These are phyloP conservation scores for Colletotrichum simmondsii DNA, from an alignment of 2,329 filamentous ascomycete species.

Conservation along the genomic window DNA sequence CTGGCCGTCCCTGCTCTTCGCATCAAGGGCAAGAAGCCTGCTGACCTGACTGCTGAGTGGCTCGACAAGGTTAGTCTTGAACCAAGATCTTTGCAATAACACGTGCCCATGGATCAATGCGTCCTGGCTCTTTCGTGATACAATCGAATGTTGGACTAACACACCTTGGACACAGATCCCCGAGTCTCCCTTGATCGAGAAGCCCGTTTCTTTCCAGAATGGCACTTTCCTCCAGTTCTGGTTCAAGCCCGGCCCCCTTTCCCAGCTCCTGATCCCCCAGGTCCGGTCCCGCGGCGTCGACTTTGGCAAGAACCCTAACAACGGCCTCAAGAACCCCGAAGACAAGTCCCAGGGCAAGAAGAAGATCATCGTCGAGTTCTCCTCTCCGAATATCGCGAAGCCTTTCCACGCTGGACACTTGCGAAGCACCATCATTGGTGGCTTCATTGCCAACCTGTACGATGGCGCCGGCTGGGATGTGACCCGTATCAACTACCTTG, in stretches of 20 bases:
- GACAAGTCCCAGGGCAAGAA: slow-evolving; percentile 72
- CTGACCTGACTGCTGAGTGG: slow-evolving; percentile 71
- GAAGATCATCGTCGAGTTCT: slow-evolving; percentile 82
- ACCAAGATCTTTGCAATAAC: background rate
- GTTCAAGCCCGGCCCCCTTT: slow-evolving; percentile 77
- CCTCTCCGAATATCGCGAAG: slow-evolving; percentile 88
- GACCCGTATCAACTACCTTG: slow-evolving; percentile 79
- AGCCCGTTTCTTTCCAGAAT: slow-evolving; percentile 65
- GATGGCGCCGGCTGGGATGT: slow-evolving; percentile 79
- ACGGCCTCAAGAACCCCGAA: slow-evolving; percentile 70
- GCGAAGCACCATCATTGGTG: slow-evolving; percentile 82
- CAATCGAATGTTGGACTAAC: background rate
- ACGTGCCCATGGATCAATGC: background rate
- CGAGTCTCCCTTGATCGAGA: slow-evolving; percentile 77
- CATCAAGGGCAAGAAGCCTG: slow-evolving; percentile 76
- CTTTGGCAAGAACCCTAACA: slow-evolving; percentile 73
- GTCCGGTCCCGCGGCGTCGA: slow-evolving; percentile 70
- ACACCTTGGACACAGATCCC: slow-evolving; percentile 67
- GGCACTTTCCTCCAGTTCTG: slow-evolving; percentile 83
- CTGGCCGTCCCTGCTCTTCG: slow-evolving; percentile 84
- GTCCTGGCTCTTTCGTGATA: background rate
- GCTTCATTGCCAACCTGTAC: slow-evolving; percentile 80
- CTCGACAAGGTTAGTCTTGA: slow-evolving; percentile 60
- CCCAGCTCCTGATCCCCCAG: slow-evolving; percentile 73
- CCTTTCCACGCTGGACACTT: slow-evolving; percentile 84